Evolutionary conservation across 2,329 filamentous ascomycete species (phyloP), one percentile per base, ranked within the genome.

Genomic region (Diaporthe humulicola): DNA sequence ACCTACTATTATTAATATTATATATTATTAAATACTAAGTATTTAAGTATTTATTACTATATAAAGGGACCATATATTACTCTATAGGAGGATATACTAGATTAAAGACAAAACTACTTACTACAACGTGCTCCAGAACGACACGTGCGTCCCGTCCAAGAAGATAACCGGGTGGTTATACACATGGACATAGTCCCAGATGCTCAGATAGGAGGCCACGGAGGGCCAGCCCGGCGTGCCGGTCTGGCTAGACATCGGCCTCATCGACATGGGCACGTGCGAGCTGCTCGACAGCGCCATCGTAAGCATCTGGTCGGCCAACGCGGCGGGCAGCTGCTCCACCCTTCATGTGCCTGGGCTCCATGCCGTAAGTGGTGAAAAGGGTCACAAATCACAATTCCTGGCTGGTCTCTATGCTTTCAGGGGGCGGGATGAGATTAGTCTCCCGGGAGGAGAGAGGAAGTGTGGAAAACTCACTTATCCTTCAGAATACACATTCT

Each of bases 71-170:
- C n/a, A n/a, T n/a, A n/a, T n/a, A n/a, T n/a, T n/a, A n/a, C n/a
- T n/a, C n/a, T n/a, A n/a, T n/a, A n/a, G n/a, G n/a, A n/a, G n/a
- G n/a, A n/a, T n/a, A n/a, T n/a, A n/a, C n/a, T n/a, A n/a, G n/a
- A n/a, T n/a, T n/a, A n/a, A n/a, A n/a, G n/a, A n/a, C n/a, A n/a
- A n/a, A n/a, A n/a, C n/a, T n/a, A n/a, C 73, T 2, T 74, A 71
- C 67, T 74, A 56, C 67, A 58, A 74, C 19, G 58, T 28, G 5
- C 52, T 74, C 22, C 73, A 74, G n/a, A 74, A 74, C 40, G 40
- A 71, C 30, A 74, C 73, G 36, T 74, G 73, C 22, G 67, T 74
- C 22, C 57, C 71, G 30, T 71, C 57, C 8, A 69, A 67, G 3
- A 67, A 74, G 25, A 58, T 71, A 8, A 74, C 73, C 22, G 48